Percentiles rank a stretch among this genome's conserved stretches.
Evolutionary conservation across 192 early-diverging fungal species (phyloP).

Genomic region (Podochytrium sp.): DNA sequence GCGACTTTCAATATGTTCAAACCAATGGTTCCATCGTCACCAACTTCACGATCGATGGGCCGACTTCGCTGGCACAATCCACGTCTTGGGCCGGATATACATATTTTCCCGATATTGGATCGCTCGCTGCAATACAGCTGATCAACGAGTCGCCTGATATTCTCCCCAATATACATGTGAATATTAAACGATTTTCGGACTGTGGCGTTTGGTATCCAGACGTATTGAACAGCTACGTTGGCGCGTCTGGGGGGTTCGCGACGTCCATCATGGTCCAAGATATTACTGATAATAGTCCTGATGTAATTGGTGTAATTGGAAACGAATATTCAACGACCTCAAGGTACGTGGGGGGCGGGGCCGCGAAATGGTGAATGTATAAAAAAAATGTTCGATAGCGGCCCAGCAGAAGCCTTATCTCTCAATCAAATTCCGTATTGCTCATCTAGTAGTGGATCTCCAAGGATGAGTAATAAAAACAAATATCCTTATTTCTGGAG

Average conservation of each 20-base stretch:
- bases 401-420: neutral
- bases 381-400: neutral
- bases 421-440: conserved; percentile 1
- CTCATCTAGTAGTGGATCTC: neutral
- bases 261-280: neutral
- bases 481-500: conserved; percentile 21
- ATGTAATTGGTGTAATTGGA: conserved; percentile 10
- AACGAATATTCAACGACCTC: neutral
- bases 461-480: conserved; percentile 10
- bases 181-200: neutral
- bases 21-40: neutral
- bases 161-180: neutral
- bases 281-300: neutral
- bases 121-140: neutral
- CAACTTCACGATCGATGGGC: conserved; percentile 9
- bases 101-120: conserved; percentile 2
- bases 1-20: neutral
- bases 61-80: neutral
- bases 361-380: too few relatives aligned
- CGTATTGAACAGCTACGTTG: neutral
- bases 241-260: neutral
- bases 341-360: neutral
- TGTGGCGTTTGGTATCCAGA: conserved; percentile 12
- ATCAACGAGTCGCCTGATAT: neutral
- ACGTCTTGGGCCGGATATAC: neutral